Evolutionary conservation across 73 alveolate species (phyloP).

Genomic region (Paramecium biaurelia): DNA sequence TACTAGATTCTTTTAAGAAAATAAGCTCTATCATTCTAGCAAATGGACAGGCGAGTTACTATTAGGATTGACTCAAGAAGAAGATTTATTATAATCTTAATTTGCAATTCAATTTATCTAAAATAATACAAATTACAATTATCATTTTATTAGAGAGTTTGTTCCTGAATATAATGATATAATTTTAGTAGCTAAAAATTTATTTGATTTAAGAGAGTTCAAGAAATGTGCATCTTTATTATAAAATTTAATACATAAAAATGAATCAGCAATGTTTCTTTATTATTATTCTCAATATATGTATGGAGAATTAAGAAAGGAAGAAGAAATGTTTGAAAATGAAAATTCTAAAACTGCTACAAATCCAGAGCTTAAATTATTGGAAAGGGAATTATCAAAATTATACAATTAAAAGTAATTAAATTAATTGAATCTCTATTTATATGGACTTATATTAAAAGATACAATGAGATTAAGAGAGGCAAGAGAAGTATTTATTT

Average conservation of each 20-base stretch:
- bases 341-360: conserved; percentile 62
- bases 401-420: conserved; percentile 64
- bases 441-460: conserved; percentile 91
- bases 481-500: conserved; percentile 85
- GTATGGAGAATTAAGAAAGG: conserved; percentile 87
- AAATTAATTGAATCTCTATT: conserved; percentile 70
- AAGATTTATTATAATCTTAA: conserved; percentile 52
- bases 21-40: conserved; percentile 83
- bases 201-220: conserved; percentile 94
- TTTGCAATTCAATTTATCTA: conserved; percentile 57
- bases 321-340: conserved; percentile 92
- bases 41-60: conserved; percentile 79
- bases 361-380: conserved; percentile 72
- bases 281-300: conserved; percentile 82
- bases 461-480: conserved; percentile 86
- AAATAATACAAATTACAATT: conserved; percentile 69
- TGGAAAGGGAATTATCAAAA: conserved; percentile 71
- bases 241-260: conserved; percentile 74
- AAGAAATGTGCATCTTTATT: conserved; percentile 87
- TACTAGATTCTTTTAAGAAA: conserved; percentile 71
- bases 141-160: conserved; percentile 73
- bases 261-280: conserved; percentile 89
- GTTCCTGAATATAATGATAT: conserved; percentile 74
- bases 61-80: conserved; percentile 68
- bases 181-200: conserved; percentile 85